These are phyloP conservation scores for Malassezia globosa DNA, from an alignment of 1,284 basidiomycete genomes.

Conservation along the genomic window DNA sequence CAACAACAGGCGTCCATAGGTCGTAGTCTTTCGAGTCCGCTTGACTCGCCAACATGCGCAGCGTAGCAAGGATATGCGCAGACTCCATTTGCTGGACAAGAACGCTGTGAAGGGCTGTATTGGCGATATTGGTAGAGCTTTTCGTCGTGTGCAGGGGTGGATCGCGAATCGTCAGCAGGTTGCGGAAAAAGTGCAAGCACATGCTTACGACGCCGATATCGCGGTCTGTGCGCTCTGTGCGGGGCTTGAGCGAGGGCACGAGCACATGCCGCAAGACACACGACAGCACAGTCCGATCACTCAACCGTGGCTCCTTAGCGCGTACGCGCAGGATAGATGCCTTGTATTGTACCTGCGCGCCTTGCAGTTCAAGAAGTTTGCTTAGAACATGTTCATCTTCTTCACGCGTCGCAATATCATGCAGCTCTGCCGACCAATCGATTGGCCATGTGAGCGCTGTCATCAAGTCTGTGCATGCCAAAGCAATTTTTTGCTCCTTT, in stretches of 20 bases:
- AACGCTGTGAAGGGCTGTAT: constrained; percentile 37
- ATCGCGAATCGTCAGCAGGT: constrained; percentile 42
- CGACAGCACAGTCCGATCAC: constrained; percentile 27
- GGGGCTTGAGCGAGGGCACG: constrained; percentile 37
- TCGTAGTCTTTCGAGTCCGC: constrained; percentile 36
- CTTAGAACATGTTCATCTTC: constrained; percentile 27
- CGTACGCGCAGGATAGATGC: constrained; percentile 33
- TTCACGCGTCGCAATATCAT: constrained; percentile 30
- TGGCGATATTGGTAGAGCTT: constrained; percentile 28
- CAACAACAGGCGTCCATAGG: constrained; percentile 34
- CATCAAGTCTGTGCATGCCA: constrained; percentile 44
- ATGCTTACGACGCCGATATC: constrained; percentile 40
- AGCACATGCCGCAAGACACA: constrained; percentile 36
- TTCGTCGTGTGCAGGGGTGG: constrained; percentile 30
- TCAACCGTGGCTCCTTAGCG: constrained; percentile 17
- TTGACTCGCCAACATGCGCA: constrained; percentile 40
- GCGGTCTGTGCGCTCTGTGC: constrained; percentile 30
- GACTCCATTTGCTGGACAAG: constrained; percentile 33
- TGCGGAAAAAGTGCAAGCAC: constrained; percentile 45
- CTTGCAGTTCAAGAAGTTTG: constrained; percentile 27
- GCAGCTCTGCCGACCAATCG: constrained; percentile 34
- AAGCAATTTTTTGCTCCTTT: constrained; percentile 32
- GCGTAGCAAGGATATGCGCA: constrained; percentile 34
- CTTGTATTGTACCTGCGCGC: constrained; percentile 40
- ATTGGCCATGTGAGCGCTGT: constrained; percentile 46